phyloP scores from a whole-genome alignment of 2,329 filamentous ascomycete species.

The Cordyceps farinosa region DNA sequence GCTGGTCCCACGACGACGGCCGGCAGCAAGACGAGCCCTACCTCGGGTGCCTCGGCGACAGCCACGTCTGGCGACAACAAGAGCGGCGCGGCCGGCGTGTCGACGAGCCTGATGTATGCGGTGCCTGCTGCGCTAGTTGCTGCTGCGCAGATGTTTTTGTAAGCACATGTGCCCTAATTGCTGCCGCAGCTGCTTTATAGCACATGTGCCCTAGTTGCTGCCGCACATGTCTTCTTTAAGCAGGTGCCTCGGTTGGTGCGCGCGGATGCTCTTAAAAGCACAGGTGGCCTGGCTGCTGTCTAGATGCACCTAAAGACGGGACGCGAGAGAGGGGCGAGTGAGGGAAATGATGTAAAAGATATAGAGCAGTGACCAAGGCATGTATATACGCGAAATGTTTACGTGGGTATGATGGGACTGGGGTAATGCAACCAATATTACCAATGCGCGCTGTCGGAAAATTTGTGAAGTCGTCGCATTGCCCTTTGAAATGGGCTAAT shows the following conservation, averaged over 20 bases:
- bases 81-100: constrained; percentile 10
- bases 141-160: constrained; percentile 14
- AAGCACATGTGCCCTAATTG: background rate
- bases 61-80: background rate
- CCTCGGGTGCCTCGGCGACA: background rate
- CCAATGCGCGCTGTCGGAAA: too few species aligned
- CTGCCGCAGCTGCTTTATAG: too few species aligned
- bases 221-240: constrained; percentile 13
- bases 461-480: too few species aligned
- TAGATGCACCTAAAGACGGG: too few species aligned
- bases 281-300: too few species aligned
- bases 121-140: constrained; percentile 9
- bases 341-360: background rate
- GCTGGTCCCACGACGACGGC: constrained; percentile 13
- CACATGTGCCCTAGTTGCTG: background rate
- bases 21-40: background rate
- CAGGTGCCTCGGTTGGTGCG: background rate
- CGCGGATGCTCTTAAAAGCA: constrained; percentile 13
- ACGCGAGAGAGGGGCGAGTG: too few species aligned
- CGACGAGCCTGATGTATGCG: constrained; percentile 7
- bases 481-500: too few species aligned
- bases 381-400: too few species aligned
- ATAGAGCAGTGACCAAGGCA: too few species aligned
- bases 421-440: too few species aligned
- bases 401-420: too few species aligned